Percentiles rank a stretch among this genome's conserved stretches.
Conservation (phyloP, 108 stramenopile genomes). For the Conticribra weissflogii region DNA sequence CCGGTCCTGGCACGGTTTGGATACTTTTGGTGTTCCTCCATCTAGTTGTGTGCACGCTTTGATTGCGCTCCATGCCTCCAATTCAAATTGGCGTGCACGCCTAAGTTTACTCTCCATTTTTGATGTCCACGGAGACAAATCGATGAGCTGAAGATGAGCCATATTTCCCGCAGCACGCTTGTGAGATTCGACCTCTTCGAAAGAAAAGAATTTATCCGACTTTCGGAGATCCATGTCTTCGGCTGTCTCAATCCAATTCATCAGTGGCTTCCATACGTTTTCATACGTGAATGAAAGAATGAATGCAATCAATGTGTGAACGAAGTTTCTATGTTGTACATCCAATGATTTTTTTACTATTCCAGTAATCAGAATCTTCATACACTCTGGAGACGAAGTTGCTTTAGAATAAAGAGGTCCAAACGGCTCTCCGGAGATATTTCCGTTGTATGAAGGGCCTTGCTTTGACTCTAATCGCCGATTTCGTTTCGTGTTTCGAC, state of each 20-base stretch:
- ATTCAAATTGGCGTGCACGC: conserved; percentile 51
- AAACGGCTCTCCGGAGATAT: conserved; percentile 5
- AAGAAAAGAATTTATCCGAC: conserved; percentile 30
- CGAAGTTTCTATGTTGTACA: neutral
- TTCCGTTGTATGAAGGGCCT: neutral
- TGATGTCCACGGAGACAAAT: conserved; percentile 40
- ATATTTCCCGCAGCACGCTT: conserved; percentile 23
- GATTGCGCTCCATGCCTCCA: conserved; percentile 48
- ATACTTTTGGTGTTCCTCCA: conserved; percentile 7
- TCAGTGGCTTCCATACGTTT: conserved; percentile 31
- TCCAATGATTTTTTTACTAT: conserved; percentile 12
- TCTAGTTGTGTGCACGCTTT: conserved; percentile 39
- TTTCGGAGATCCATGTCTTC: conserved; percentile 30
- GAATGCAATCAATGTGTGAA: conserved; percentile 12
- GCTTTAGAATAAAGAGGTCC: conserved; percentile 11
- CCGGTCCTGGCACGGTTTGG: conserved; percentile 31
- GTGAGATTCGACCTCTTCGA: conserved; percentile 55
- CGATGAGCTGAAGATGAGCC: conserved; percentile 41
- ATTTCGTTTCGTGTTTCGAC: too few relatives aligned
- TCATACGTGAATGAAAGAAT: conserved; percentile 9
- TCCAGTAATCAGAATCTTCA: conserved; percentile 11
- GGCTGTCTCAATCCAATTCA: conserved; percentile 35
- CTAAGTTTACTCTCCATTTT: conserved; percentile 50
- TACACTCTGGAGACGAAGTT: conserved; percentile 22
- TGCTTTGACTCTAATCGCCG: neutral